Percentiles rank a stretch among this genome's conserved stretches.
phyloP scores from a whole-genome alignment of 768 basidiomycete species.

The Podaxis pistillaris region DNA sequence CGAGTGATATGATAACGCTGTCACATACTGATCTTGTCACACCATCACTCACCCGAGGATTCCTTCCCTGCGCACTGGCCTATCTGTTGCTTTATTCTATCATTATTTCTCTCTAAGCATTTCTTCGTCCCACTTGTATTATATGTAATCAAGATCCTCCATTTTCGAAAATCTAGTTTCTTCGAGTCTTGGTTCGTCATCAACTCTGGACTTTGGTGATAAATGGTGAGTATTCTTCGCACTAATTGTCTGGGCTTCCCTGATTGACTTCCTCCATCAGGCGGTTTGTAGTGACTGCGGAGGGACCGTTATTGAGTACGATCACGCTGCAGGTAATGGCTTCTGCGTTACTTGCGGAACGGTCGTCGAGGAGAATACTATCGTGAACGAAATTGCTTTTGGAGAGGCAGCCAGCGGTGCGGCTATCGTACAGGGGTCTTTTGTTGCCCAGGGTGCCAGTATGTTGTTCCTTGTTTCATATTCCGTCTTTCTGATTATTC shows the following conservation, averaged over 20 bases:
- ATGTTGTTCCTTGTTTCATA: conserved; percentile 29
- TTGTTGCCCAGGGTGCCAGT: conserved; percentile 91
- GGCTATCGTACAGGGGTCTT: conserved; percentile 93
- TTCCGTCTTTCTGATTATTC: neutral
- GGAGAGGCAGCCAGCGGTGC: conserved; percentile 92
- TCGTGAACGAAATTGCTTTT: conserved; percentile 92
- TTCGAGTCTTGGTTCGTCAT: neutral
- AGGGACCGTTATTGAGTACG: conserved; percentile 83
- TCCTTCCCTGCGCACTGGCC: neutral
- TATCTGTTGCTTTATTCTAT: conserved; percentile 16
- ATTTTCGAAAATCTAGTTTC: neutral
- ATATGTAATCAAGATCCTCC: neutral
- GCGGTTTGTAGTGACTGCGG: conserved; percentile 75
- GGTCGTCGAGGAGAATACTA: conserved; percentile 90
- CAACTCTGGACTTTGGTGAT: neutral
- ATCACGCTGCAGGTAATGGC: conserved; percentile 79
- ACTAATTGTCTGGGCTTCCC: neutral
- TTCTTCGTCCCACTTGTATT: conserved; percentile 10
- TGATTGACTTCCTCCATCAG: conserved; percentile 28
- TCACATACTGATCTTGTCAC: conserved; percentile 12
- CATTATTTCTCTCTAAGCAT: conserved; percentile 16
- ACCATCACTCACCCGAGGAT: neutral
- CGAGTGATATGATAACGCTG: conserved; percentile 6
- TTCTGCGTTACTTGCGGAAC: conserved; percentile 86
- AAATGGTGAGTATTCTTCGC: neutral